These are phyloP conservation scores for Zychaea mexicana DNA, from an alignment of 371 early-diverging fungal genomes.

Conservation along the genomic window DNA sequence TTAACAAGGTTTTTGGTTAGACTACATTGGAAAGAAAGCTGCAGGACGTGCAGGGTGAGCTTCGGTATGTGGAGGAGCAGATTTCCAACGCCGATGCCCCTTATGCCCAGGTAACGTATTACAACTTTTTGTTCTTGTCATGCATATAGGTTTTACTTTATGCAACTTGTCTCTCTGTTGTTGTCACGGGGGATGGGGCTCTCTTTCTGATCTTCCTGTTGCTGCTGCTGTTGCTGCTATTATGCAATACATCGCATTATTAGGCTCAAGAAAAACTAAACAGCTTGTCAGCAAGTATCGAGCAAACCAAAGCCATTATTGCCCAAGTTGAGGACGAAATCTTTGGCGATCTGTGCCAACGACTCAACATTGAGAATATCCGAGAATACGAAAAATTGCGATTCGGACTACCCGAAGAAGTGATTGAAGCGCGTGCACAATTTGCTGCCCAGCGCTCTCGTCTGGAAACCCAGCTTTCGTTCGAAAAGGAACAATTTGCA, in stretches of 20 bases:
- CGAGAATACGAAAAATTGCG: constrained; percentile 79
- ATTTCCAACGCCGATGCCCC: constrained; percentile 4
- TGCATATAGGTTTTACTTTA: too few relatives aligned
- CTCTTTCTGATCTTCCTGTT: too few relatives aligned
- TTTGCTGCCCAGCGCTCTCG: constrained; percentile 78
- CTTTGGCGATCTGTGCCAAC: constrained; percentile 80
- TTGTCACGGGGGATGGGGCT: too few relatives aligned
- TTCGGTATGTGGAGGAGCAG: constrained; percentile 9
- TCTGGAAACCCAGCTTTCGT: constrained; percentile 72
- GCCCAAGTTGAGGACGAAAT: constrained; percentile 69
- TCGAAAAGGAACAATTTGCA: constrained; percentile 77
- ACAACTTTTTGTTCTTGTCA: background rate
- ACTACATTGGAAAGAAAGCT: constrained; percentile 11
- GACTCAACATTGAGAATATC: constrained; percentile 72
- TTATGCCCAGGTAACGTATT: constrained; percentile 2
- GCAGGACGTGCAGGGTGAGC: constrained; percentile 6
- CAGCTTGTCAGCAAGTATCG: constrained; percentile 39
- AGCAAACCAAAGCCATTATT: constrained; percentile 52
- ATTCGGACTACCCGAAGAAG: constrained; percentile 69
- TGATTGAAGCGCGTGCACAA: constrained; percentile 70
- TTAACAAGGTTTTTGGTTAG: constrained; percentile 1
- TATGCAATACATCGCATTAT: too few relatives aligned
- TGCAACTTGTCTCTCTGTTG: too few relatives aligned
- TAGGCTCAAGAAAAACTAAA: constrained; percentile 18
- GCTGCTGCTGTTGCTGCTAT: too few relatives aligned